Evolutionary conservation across 768 basidiomycete genomes (phyloP).

Genomic region (Dioszegia crocea): DNA sequence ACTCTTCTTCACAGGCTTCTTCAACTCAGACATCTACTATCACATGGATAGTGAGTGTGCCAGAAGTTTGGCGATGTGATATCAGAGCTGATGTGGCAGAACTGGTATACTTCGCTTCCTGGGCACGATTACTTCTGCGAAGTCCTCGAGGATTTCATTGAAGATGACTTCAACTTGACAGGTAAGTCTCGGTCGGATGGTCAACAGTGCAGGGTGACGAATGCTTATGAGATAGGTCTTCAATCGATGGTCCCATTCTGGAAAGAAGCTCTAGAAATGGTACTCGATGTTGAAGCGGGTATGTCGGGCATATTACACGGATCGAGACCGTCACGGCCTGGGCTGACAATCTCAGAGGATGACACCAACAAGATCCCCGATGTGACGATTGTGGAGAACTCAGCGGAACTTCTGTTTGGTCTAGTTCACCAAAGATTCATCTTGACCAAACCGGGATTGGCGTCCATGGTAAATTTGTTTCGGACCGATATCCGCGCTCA

Average conservation of each 20-base stretch:
- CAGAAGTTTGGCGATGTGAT: not conserved
- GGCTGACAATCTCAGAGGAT: conserved; percentile 54
- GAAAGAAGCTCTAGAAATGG: conserved; percentile 99
- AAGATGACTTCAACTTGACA: conserved; percentile 99
- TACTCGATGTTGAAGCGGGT: conserved; percentile 98
- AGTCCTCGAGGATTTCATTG: conserved; percentile 96
- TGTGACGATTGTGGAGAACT: conserved; percentile 95
- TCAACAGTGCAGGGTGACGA: not conserved
- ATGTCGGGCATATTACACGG: conserved; percentile 41
- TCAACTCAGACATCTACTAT: conserved; percentile 49
- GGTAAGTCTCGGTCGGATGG: conserved; percentile 52
- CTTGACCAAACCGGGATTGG: conserved; percentile 85
- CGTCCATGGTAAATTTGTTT: conserved; percentile 76
- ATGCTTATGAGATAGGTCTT: conserved; percentile 30
- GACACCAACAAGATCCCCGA: conserved; percentile 95
- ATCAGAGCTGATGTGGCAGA: conserved; percentile 29
- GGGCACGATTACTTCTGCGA: conserved; percentile 95
- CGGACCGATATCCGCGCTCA: not conserved
- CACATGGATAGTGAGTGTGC: conserved; percentile 47
- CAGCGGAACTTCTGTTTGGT: conserved; percentile 94
- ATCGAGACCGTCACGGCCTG: not conserved
- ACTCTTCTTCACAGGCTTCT: conserved; percentile 45
- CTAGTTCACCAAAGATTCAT: conserved; percentile 97
- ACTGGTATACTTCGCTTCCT: conserved; percentile 48
- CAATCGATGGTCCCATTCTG: conserved; percentile 80